A percentile compares a stretch with the other conserved stretches of the same genome.
Conservation (phyloP, 208 protist species). For the Endotrypanum monterogeii region DNA sequence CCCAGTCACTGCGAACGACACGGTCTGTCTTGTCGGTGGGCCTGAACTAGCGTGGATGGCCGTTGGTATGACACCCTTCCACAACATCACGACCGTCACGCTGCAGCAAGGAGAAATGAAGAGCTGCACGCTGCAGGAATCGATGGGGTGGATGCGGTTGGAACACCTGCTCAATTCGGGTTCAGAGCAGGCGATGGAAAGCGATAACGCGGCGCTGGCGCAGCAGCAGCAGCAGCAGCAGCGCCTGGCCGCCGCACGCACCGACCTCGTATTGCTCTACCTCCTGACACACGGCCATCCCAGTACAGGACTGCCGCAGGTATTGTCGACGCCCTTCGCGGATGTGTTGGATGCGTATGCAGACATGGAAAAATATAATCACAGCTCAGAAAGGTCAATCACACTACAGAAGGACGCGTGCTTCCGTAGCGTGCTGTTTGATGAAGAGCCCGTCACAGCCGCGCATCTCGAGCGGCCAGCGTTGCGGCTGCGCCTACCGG, state of each 20-base stretch:
- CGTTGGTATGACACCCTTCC: slow-evolving; percentile 63
- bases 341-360: slow-evolving; percentile 69
- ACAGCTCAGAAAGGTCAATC: background rate
- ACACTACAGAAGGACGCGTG: background rate
- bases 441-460: slow-evolving; percentile 30
- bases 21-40: slow-evolving; percentile 64
- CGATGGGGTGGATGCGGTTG: slow-evolving; percentile 72
- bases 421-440: slow-evolving; percentile 33
- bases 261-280: slow-evolving; percentile 68
- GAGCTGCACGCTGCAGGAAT: slow-evolving; percentile 57
- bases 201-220: background rate
- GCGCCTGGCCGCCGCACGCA: slow-evolving; percentile 48
- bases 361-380: slow-evolving; percentile 14
- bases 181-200: background rate
- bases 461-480: slow-evolving; percentile 14
- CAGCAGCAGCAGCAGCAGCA: slow-evolving; percentile 33
- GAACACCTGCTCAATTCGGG: slow-evolving; percentile 34
- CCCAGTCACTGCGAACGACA: slow-evolving; percentile 43
- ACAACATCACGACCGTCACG: slow-evolving; percentile 67
- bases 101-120: slow-evolving; percentile 62
- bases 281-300: slow-evolving; percentile 58
- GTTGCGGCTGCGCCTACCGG: slow-evolving; percentile 42
- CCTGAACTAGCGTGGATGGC: slow-evolving; percentile 61
- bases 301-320: slow-evolving; percentile 45
- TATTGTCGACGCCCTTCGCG: slow-evolving; percentile 44